A percentile compares a stretch with the other conserved stretches of the same genome.
These are phyloP conservation scores for Ophiostoma australiae DNA, from an alignment of 2,329 filamentous ascomycete genomes.

Conservation along the genomic window DNA sequence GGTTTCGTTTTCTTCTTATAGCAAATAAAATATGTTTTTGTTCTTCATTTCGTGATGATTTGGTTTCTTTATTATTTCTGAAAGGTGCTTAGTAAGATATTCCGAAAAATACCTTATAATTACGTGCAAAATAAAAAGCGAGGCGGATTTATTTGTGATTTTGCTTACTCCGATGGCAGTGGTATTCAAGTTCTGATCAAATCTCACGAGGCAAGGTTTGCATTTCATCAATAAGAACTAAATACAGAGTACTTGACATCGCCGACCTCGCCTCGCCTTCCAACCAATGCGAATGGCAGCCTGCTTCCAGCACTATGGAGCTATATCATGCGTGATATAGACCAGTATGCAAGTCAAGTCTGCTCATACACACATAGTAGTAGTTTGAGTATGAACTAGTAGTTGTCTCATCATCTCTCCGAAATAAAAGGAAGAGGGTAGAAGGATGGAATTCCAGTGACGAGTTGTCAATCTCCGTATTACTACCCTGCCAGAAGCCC, in stretches of 20 bases:
- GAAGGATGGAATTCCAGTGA: not conserved
- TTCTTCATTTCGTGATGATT: no score
- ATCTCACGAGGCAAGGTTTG: not conserved
- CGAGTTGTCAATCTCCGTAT: conserved; percentile 5
- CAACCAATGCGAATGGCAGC: not conserved
- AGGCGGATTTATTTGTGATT: no score
- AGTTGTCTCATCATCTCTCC: not conserved
- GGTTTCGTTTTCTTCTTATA: not conserved
- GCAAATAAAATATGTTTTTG: not conserved
- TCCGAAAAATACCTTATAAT: no score
- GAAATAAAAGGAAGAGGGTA: not conserved
- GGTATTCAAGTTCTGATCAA: not conserved
- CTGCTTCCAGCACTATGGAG: not conserved
- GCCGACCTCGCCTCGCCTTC: not conserved
- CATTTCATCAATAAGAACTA: no score
- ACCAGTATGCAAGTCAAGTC: not conserved
- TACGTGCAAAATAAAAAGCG: no score
- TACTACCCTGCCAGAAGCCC: not conserved
- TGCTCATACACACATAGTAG: no score
- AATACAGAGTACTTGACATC: not conserved
- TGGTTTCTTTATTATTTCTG: no score
- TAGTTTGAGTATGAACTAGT: not conserved
- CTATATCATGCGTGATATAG: not conserved
- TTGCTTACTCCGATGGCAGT: not conserved
- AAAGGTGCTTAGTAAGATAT: no score